phyloP scores from a whole-genome alignment of 164 flowering plant species.

The Tetracentron sinense region DNA sequence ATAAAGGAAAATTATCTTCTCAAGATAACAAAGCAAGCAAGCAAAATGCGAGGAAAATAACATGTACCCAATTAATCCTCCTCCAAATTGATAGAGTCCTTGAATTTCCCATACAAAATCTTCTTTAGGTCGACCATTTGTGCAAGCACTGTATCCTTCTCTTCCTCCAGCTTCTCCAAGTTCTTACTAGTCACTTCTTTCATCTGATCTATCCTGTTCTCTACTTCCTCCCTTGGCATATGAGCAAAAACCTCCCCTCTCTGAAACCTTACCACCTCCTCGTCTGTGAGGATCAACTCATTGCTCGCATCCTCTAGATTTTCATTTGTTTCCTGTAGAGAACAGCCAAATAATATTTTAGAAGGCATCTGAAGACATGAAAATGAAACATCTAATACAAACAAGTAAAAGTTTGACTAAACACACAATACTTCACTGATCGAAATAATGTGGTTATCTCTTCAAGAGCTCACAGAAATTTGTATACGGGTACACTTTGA shows the following conservation, averaged over 20 bases:
- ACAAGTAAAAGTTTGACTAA: no score
- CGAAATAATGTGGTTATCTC: no score
- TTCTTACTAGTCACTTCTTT: constrained; percentile 57
- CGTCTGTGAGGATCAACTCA: constrained; percentile 90
- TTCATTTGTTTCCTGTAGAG: constrained; percentile 68
- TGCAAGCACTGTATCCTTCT: constrained; percentile 60
- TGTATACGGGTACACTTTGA: no score
- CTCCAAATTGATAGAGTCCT: constrained; percentile 93
- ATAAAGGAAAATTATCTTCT: no score
- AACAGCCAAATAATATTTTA: not conserved
- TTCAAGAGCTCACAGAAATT: no score
- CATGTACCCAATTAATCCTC: constrained; percentile 67
- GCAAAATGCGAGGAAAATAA: no score
- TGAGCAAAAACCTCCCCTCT: constrained; percentile 97
- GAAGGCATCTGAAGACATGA: not conserved
- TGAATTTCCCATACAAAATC: constrained; percentile 82
- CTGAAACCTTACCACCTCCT: constrained; percentile 79
- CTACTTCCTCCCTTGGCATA: constrained; percentile 82
- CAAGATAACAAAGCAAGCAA: no score
- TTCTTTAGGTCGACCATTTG: constrained; percentile 93
- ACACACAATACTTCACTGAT: no score
- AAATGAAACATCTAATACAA: not conserved
- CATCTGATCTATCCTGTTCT: constrained; percentile 71
- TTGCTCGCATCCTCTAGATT: constrained; percentile 93
- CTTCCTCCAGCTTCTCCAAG: constrained; percentile 77